phyloP scores from a whole-genome alignment of 2,329 filamentous ascomycete species.

The Paraconiothyrium brasiliense region DNA sequence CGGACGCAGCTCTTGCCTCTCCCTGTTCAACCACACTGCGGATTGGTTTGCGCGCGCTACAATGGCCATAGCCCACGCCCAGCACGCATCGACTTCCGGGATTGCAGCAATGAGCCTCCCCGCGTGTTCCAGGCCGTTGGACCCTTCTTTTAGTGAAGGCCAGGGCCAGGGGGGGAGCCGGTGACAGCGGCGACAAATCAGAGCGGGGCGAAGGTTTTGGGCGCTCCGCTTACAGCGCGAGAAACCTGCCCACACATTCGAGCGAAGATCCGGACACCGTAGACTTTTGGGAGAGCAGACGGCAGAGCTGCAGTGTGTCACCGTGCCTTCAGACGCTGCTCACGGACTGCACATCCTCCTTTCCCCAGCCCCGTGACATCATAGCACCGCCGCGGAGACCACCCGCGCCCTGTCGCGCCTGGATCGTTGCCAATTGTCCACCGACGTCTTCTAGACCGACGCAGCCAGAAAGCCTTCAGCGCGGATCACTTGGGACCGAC shows the following conservation, averaged over 20 bases:
- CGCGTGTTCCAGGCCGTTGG: conserved; percentile 4
- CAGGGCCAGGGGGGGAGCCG: not conserved
- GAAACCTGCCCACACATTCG: conserved; percentile 8
- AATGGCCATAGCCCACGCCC: not conserved
- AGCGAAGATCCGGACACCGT: not conserved
- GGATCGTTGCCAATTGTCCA: conserved; percentile 5
- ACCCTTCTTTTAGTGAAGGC: conserved; percentile 10
- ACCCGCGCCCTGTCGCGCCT: not conserved
- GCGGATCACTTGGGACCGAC: not conserved
- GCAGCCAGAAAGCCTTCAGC: conserved; percentile 1
- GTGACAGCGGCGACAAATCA: conserved; percentile 5
- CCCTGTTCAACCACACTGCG: not conserved
- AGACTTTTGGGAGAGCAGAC: not conserved
- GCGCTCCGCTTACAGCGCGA: conserved; percentile 1
- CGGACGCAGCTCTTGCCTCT: not conserved
- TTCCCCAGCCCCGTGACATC: conserved; percentile 16
- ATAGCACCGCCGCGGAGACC: not conserved
- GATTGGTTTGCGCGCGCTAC: not conserved
- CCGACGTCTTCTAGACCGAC: conserved; percentile 15
- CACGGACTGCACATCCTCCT: not conserved
- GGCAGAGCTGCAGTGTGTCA: not conserved
- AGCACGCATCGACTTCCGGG: no score
- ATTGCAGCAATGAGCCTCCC: not conserved
- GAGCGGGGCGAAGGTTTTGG: not conserved
- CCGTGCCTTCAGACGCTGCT: not conserved